Evolutionary conservation across 306 rosid genomes (phyloP).

Genomic region (Herpetospermum pedunculosum): DNA sequence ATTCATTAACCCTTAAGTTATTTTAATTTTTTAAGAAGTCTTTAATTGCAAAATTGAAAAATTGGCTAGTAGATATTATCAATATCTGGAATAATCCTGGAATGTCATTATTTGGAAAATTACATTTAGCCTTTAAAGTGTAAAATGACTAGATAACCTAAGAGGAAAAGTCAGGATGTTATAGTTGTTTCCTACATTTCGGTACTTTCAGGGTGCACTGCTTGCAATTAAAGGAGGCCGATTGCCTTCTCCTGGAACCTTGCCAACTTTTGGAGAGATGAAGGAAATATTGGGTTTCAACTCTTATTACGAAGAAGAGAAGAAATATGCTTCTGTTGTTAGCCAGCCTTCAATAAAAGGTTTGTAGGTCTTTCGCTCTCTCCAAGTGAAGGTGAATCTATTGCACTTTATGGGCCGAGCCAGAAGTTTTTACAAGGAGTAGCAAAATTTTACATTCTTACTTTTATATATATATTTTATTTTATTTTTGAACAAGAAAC

Average conservation of each 20-base stretch:
- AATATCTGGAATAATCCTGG: not conserved
- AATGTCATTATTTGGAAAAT: not conserved
- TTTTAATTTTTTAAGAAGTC: not conserved
- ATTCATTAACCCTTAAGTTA: not conserved
- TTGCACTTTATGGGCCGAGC: not conserved
- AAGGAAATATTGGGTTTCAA: conserved; percentile 89
- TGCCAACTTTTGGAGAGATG: conserved; percentile 83
- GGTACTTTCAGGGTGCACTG: conserved; percentile 56
- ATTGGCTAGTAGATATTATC: not conserved
- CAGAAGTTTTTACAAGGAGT: not conserved
- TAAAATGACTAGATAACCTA: not conserved
- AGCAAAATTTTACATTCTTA: not conserved
- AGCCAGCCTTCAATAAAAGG: conserved; percentile 43
- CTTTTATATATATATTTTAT: not conserved
- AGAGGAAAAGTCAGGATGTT: not conserved
- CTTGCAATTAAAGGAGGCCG: conserved; percentile 81
- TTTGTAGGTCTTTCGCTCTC: conserved; percentile 17
- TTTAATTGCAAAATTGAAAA: not conserved
- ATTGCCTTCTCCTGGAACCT: conserved; percentile 89
- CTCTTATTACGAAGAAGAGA: conserved; percentile 81
- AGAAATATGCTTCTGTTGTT: conserved; percentile 47
- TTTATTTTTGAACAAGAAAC: not conserved
- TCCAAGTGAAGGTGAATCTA: not conserved
- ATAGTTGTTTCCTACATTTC: not conserved
- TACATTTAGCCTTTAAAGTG: not conserved